Evolutionary conservation across 2,329 filamentous ascomycete genomes (phyloP).

Genomic region (Hypoxylon sp.): DNA sequence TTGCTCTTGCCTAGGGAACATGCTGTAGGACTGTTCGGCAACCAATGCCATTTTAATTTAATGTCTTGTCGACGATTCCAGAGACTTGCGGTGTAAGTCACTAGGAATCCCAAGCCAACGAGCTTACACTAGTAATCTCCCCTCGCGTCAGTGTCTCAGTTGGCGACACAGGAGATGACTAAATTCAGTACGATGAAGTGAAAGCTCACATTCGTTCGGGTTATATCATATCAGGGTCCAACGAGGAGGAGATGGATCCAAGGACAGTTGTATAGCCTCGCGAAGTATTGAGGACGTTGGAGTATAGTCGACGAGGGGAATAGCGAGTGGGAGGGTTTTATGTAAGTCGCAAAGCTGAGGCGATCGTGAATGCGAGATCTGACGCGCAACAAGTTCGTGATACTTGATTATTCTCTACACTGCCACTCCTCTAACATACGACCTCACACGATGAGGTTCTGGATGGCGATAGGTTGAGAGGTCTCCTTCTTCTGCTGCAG

Average conservation of each 20-base stretch:
- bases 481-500: slow-evolving; percentile 22
- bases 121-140: slow-evolving; percentile 26
- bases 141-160: slow-evolving; percentile 45
- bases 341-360: slow-evolving; percentile 33
- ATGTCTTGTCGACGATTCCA: slow-evolving; percentile 10
- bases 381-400: slow-evolving; percentile 28
- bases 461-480: slow-evolving; percentile 20
- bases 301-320: not conserved
- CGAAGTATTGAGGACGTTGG: slow-evolving; percentile 10
- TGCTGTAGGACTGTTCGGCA: slow-evolving; percentile 51
- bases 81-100: slow-evolving; percentile 32
- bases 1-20: slow-evolving; percentile 53
- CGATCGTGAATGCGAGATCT: slow-evolving; percentile 21
- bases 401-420: slow-evolving; percentile 25
- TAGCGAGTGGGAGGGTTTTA: slow-evolving; percentile 25
- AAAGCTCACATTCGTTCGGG: slow-evolving; percentile 37
- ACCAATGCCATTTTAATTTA: slow-evolving; percentile 50
- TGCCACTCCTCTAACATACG: slow-evolving; percentile 22
- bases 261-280: slow-evolving; percentile 8
- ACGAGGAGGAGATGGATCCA: slow-evolving; percentile 11
- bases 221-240: slow-evolving; percentile 40
- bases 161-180: slow-evolving; percentile 18
- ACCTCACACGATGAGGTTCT: slow-evolving; percentile 36
- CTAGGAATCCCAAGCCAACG: slow-evolving; percentile 20
- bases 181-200: slow-evolving; percentile 15